Conservation (phyloP, 1,284 basidiomycete species). For the Irpex lacteus region DNA sequence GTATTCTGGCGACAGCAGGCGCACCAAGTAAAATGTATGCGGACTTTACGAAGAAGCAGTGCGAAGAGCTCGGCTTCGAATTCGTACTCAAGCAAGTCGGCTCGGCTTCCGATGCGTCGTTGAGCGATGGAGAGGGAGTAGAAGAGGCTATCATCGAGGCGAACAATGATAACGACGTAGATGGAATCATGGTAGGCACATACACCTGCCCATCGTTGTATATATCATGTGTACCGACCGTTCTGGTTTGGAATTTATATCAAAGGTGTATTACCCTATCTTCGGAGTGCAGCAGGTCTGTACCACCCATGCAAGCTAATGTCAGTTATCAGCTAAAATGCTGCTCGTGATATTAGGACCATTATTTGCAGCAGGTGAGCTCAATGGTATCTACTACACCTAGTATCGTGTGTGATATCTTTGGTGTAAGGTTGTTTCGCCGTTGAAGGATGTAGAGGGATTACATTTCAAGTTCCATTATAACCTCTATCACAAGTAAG, state of each 20-base stretch:
- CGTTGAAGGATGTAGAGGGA: constrained; percentile 96
- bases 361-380: constrained; percentile 87
- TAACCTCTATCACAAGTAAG: constrained; percentile 93
- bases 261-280: constrained; percentile 90
- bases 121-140: constrained; percentile 68
- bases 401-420: not conserved
- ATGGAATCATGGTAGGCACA: constrained; percentile 90
- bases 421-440: constrained; percentile 75
- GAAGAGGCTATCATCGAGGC: constrained; percentile 95
- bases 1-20: constrained; percentile 87
- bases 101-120: constrained; percentile 50
- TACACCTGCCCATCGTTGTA: constrained; percentile 11
- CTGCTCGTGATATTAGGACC: constrained; percentile 61
- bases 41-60: constrained; percentile 92
- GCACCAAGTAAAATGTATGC: constrained; percentile 90
- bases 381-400: no score
- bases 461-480: constrained; percentile 96
- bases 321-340: constrained; percentile 8
- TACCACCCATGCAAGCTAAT: constrained; percentile 15
- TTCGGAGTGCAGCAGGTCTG: constrained; percentile 82
- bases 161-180: constrained; percentile 81
- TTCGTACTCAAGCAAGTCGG: constrained; percentile 80
- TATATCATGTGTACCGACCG: constrained; percentile 6
- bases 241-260: constrained; percentile 1
- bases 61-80: constrained; percentile 84